Evolutionary conservation across 805 yeast species (phyloP), one percentile per base, ranked within the genome.

Genomic region (Metschnikowia santaceciliae): DNA sequence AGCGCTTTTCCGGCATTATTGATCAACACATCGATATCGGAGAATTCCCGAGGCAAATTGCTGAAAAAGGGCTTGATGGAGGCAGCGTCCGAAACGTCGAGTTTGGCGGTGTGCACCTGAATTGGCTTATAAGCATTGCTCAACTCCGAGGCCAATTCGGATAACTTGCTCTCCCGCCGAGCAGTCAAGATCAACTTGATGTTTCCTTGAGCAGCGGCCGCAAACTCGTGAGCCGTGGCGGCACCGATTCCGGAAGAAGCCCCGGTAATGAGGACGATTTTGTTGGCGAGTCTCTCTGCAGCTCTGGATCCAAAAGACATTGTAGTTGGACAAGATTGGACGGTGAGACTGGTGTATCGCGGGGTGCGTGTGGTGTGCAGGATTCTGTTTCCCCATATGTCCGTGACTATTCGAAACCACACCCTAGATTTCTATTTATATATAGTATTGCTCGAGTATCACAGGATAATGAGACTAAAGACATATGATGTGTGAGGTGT

Each of bases 161-260:
- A 42, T 45, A 71, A 61, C 44, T 64, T 59, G 33, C 63, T 68
- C 47, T 62, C 64, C 57, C 76, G 64, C 56, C 76, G 65, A 8
- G 76, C 76, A 5, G 74, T 67, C 53, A 71, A 63, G 34, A 71
- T 62, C 51, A 71, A 63, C 54, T 59, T 68, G 52, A 71, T 63
- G 34, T 68, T 58, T 17, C 76, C 76, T 49, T 69, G 64, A 37
- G 74, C 63, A 19, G 75, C 74, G 20, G 75, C 82, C 40, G 96
- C 94, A 58, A 89, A 83, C 65, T 91, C 96, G 43, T 77, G 69
- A 14, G 97, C 98, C 10, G 97, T 90, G 48, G 96, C 94, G 58
- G 82, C 82, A 11, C 98, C 99, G 61, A 92, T 92, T 50, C 98
- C 98, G 14, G 96, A 83, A 23, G 96, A 88, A 6, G 98, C 98